phyloP scores from a whole-genome alignment of 2,329 filamentous ascomycete genomes.

The Penicillium sp. region DNA sequence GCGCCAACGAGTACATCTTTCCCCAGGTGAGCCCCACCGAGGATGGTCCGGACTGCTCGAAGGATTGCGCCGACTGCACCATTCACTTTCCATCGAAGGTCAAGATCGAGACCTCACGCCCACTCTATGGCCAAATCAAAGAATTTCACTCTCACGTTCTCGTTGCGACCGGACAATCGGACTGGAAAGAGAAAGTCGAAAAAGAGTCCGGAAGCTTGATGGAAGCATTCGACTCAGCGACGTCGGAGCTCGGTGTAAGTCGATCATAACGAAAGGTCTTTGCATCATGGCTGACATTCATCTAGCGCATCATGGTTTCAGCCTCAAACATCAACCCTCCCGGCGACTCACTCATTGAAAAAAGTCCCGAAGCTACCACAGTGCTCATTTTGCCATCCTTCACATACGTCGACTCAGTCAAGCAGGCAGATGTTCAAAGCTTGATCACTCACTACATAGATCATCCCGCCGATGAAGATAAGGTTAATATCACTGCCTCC shows the following conservation, averaged over 20 bases:
- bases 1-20: slow-evolving; percentile 34
- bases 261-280: background rate
- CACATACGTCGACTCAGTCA: slow-evolving; percentile 74
- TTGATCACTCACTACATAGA: slow-evolving; percentile 70
- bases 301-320: slow-evolving; percentile 38
- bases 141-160: slow-evolving; percentile 38
- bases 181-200: slow-evolving; percentile 40
- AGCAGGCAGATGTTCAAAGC: slow-evolving; percentile 62
- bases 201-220: slow-evolving; percentile 53
- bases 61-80: slow-evolving; percentile 42
- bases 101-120: slow-evolving; percentile 32
- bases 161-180: slow-evolving; percentile 40
- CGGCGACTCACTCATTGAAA: slow-evolving; percentile 11
- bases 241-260: slow-evolving; percentile 67
- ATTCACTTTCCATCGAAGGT: slow-evolving; percentile 37
- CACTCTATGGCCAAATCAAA: slow-evolving; percentile 41
- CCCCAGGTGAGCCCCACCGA: slow-evolving; percentile 35
- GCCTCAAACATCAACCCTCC: slow-evolving; percentile 35
- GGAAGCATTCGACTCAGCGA: slow-evolving; percentile 47
- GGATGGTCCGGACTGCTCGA: slow-evolving; percentile 38
- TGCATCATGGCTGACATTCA: background rate
- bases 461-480: slow-evolving; percentile 55
- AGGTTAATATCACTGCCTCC: slow-evolving; percentile 50
- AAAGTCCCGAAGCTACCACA: slow-evolving; percentile 57
- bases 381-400: slow-evolving; percentile 82